phyloP scores from a whole-genome alignment of 2,329 filamentous ascomycete genomes.

The Geosmithia flava region DNA sequence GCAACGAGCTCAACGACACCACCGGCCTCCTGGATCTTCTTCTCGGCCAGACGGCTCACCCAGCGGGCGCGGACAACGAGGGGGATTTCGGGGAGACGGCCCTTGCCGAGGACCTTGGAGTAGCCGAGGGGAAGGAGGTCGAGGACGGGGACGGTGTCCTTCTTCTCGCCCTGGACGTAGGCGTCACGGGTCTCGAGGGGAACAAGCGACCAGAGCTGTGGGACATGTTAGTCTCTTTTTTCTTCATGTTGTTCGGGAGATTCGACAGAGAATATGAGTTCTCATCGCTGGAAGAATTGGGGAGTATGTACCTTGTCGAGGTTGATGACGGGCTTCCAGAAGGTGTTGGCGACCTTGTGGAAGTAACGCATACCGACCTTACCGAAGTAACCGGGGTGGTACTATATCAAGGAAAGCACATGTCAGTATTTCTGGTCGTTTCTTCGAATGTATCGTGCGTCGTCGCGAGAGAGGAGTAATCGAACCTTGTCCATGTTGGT shows the following conservation, averaged over 20 bases:
- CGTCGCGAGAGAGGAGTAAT: constrained; percentile 4
- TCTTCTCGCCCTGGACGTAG: constrained; percentile 70
- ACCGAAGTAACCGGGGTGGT: constrained; percentile 98
- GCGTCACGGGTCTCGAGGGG: constrained; percentile 85
- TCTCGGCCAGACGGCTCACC: constrained; percentile 91
- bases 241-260: not conserved
- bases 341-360: constrained; percentile 91
- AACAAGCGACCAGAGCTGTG: constrained; percentile 86
- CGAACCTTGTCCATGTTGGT: constrained; percentile 61
- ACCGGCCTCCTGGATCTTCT: constrained; percentile 97
- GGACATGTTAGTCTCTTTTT: constrained; percentile 13
- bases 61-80: constrained; percentile 91
- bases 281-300: constrained; percentile 1
- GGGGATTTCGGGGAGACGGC: constrained; percentile 78
- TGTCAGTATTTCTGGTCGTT: constrained; percentile 13
- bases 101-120: constrained; percentile 98
- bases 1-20: constrained; percentile 93
- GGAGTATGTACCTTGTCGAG: constrained; percentile 72
- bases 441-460: not conserved
- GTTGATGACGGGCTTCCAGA: constrained; percentile 99
- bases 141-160: constrained; percentile 91
- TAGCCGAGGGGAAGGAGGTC: constrained; percentile 96
- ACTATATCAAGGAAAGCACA: constrained; percentile 33
- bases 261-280: constrained; percentile 1
- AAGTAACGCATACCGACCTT: constrained; percentile 95